Base-by-base conservation (phyloP, 768 basidiomycete species). In the Lyophyllum decastes region DNA sequence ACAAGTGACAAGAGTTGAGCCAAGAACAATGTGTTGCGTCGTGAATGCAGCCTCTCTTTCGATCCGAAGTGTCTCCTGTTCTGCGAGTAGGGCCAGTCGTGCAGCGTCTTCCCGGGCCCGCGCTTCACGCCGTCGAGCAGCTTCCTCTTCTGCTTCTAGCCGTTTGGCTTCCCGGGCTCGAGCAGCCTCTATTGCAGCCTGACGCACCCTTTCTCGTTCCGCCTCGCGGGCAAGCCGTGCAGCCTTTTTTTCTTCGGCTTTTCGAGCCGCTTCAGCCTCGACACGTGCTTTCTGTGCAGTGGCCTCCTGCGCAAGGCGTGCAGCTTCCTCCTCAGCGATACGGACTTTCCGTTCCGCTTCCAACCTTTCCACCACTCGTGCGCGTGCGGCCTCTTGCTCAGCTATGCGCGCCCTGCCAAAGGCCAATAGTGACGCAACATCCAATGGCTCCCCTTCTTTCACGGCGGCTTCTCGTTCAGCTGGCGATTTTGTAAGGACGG, bases 1-100 rank as follows among this genome's bases (percentile, higher is more conserved):
- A 41, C 73, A 85, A 2, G 81, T 81, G 19, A 82, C 77, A 41
- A 85, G 69, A 44, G 76, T 78, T n/a, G 76, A 72, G 7, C 77
- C 79, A 19, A 73, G 72, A 16, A 83, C 76, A n/a, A 81, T 59
- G 49, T 74, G 74, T 53, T 70, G 78, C 11, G 78, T 72, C 1
- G 73, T 76, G 47, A 72, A 72, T 3, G 71, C 62, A 4, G 82
- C 83, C 27, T 84, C 81, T 54, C 69, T 67, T 59, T 68, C 67
- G 11, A 57, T 48, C 6, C 55, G 49, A 2, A 56, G 38, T 8
- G 58, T 56, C 35, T 62, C 58, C n/a, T 57, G 54, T 51, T 55
- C 54, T 49, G 61, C 61, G 16, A 52, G 46, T 24, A 14, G 52
- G 24, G 49, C 49, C 17, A 33, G 25, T 50, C 61, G 58, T 7